These are phyloP conservation scores for Stentor coeruleus DNA, from an alignment of 73 alveolate genomes.

Conservation along the genomic window DNA sequence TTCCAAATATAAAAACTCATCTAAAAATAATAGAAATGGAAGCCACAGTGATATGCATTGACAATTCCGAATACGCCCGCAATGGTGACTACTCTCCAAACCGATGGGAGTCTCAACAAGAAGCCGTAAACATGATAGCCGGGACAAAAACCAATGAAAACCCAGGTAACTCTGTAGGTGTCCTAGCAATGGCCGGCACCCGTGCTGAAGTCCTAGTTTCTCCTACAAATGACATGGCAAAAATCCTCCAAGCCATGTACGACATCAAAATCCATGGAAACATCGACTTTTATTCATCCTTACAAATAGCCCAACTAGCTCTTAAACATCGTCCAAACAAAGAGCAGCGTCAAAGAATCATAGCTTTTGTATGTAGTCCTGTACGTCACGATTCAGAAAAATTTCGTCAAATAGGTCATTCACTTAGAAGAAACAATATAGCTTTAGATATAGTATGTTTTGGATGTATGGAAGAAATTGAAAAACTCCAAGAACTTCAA, in stretches of 20 bases:
- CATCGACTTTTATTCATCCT: conserved; percentile 67
- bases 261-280: conserved; percentile 59
- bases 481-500: conserved; percentile 55
- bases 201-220: conserved; percentile 78
- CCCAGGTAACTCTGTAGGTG: conserved; percentile 92
- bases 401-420: conserved; percentile 69
- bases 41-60: conserved; percentile 63
- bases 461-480: conserved; percentile 77
- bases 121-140: conserved; percentile 75
- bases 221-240: conserved; percentile 81
- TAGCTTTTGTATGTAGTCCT: conserved; percentile 89
- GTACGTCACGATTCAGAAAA: conserved; percentile 53
- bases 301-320: conserved; percentile 78
- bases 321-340: conserved; percentile 90
- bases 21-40: no score
- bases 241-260: conserved; percentile 53
- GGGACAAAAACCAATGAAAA: conserved; percentile 75
- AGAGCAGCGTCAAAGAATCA: conserved; percentile 73
- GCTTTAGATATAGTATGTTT: conserved; percentile 87
- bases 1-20: no score
- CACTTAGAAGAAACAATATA: conserved; percentile 81
- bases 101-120: conserved; percentile 83
- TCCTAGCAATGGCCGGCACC: conserved; percentile 91
- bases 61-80: conserved; percentile 92
- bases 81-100: conserved; percentile 93